Conservation (phyloP, 2,329 filamentous ascomycete species). For the Colletotrichum lindemuthianum region DNA sequence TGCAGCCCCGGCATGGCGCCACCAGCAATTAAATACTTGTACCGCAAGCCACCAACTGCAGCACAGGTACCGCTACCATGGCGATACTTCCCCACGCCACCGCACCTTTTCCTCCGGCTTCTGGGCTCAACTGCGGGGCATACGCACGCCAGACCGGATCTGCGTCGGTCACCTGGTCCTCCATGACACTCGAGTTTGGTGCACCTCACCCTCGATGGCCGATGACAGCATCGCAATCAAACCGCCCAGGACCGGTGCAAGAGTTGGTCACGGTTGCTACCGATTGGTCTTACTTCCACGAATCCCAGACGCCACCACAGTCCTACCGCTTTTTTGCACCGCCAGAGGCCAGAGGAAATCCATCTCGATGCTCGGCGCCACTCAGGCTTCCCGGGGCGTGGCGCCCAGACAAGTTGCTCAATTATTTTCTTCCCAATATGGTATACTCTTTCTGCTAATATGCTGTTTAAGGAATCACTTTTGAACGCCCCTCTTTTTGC, state of each 20-base stretch:
- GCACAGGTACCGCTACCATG: constrained; percentile 28
- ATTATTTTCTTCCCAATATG: not conserved
- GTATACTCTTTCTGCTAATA: not conserved
- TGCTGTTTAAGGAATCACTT: not conserved
- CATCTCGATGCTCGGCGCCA: not conserved
- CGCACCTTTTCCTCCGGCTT: constrained; percentile 33
- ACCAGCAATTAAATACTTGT: too few relatives aligned
- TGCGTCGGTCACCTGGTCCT: constrained; percentile 23
- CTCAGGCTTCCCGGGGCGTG: not conserved
- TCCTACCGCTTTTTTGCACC: not conserved
- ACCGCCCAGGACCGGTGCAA: constrained; percentile 14
- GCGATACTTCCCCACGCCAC: constrained; percentile 28
- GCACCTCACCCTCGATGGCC: constrained; percentile 27
- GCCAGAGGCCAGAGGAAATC: not conserved
- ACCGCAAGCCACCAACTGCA: not conserved
- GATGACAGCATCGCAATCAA: constrained; percentile 28
- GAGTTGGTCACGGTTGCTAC: constrained; percentile 6
- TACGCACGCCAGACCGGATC: constrained; percentile 7
- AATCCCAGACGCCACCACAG: not conserved
- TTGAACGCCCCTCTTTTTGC: not conserved
- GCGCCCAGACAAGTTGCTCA: constrained; percentile 1
- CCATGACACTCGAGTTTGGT: constrained; percentile 12
- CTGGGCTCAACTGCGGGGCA: constrained; percentile 32
- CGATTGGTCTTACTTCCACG: constrained; percentile 4
- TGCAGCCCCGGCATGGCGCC: constrained; percentile 10